Base-by-base conservation (phyloP, 2,329 filamentous ascomycete species). In the Claviceps spartinae region DNA sequence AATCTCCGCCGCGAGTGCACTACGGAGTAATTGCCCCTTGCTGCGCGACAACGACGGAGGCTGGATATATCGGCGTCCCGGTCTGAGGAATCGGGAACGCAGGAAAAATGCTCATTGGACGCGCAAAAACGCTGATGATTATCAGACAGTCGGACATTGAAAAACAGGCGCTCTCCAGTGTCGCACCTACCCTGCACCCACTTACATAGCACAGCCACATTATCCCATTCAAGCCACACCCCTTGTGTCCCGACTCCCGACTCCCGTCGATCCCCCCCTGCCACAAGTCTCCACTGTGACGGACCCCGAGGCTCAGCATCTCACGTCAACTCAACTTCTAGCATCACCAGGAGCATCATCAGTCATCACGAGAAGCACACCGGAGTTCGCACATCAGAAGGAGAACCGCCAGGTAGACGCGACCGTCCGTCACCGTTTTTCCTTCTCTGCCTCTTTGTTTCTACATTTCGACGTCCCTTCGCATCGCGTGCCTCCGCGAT, bases 401-500 rank as follows among this genome's bases (percentile, higher is more conserved):
- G 30, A 34, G 30, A 34, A 34, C 4, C 9, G 30, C 30, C 9
- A 34, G 30, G 30, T 34, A 34, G 43, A 40, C 3, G 9, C 37
- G n/a, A n/a, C 22, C 26, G n/a, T 7, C 1, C 34, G 16, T 47
- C 30, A 16, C 3, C 34, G 20, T 5, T 8, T 37, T 20, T 22
- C 18, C 24, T 18, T 20, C n/a, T 16, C 1, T 13, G n/a, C 11
- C 20, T 45, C 22, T n/a, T 11, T 5, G 0, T 22, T 4, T 43
- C 26, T 3, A 34, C 3, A 4, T 22, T 7, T 18, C 40, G 40
- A 47, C 47, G 34, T 36, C 44, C 22, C 18, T n/a, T 40, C 47
- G 3, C 20, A 37, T 52, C 43, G 50, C 30, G 44, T 37, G 30
- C 8, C 38, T 38, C n/a, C 11, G 37, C 58, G 55, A 62, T 49